A percentile compares a stretch with the other conserved stretches of the same genome.
phyloP scores from a whole-genome alignment of 2,329 filamentous ascomycete species.

The Apiospora pterosperma region DNA sequence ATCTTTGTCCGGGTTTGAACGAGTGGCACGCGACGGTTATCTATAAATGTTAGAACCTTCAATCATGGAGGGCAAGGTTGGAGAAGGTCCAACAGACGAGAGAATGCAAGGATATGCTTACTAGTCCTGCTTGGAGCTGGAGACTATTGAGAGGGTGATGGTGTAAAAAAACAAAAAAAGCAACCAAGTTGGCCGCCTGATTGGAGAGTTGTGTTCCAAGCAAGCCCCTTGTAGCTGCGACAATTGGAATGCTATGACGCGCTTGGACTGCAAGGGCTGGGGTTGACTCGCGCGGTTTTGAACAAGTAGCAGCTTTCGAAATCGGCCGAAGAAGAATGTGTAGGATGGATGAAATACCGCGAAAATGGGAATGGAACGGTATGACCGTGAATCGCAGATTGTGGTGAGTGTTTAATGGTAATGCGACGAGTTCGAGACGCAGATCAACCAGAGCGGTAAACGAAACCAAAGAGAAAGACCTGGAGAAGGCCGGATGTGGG shows the following conservation, averaged over 20 bases:
- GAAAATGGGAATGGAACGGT: background rate
- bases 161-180: constrained; percentile 4
- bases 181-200: background rate
- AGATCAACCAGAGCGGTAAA: constrained; percentile 5
- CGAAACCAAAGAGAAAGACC: constrained; percentile 6
- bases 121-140: background rate
- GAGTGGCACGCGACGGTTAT: background rate
- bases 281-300: background rate
- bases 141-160: background rate
- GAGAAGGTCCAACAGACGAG: background rate
- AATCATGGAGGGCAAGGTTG: background rate
- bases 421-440: constrained; percentile 8
- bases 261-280: constrained; percentile 1
- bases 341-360: background rate
- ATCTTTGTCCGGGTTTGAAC: background rate
- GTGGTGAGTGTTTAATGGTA: background rate
- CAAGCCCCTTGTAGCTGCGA: background rate
- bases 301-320: background rate
- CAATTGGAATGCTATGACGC: constrained; percentile 5
- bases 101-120: background rate
- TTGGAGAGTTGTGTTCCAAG: background rate
- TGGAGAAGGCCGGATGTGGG: constrained; percentile 3
- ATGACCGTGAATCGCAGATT: background rate
- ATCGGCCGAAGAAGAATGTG: background rate
- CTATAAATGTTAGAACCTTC: background rate